These are phyloP conservation scores for Ajuga reptans DNA, from an alignment of 305 asterid species.

Conservation along the genomic window DNA sequence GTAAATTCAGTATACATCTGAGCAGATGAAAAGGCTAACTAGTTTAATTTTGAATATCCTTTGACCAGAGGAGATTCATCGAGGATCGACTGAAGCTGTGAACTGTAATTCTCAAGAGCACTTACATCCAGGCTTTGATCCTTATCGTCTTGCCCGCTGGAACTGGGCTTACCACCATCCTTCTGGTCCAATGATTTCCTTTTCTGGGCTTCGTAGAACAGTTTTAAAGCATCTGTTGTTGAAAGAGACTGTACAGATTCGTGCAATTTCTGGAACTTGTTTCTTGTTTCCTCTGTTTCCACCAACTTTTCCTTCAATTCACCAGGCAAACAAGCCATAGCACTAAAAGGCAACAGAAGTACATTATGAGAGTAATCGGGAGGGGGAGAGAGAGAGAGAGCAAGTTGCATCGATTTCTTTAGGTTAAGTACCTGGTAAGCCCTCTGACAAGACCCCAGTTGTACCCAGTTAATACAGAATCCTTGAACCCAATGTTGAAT, in stretches of 20 bases:
- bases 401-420: background rate
- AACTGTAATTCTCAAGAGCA: constrained; percentile 31
- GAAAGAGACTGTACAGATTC: constrained; percentile 45
- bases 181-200: constrained; percentile 25
- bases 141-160: constrained; percentile 14
- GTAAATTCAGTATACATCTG: background rate
- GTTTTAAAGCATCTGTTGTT: constrained; percentile 44
- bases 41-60: constrained; percentile 21
- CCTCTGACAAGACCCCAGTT: constrained; percentile 76
- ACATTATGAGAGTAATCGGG: background rate
- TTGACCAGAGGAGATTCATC: constrained; percentile 38
- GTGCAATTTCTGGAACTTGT: constrained; percentile 37
- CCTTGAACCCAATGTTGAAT: constrained; percentile 62
- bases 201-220: constrained; percentile 36
- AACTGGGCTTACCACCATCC: constrained; percentile 18
- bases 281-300: constrained; percentile 50
- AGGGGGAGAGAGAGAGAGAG: too few relatives aligned
- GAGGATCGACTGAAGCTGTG: constrained; percentile 43
- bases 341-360: constrained; percentile 28
- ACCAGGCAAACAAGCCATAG: constrained; percentile 49
- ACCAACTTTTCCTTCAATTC: constrained; percentile 50
- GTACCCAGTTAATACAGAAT: constrained; percentile 55
- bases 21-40: background rate
- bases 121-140: constrained; percentile 18
- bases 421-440: constrained; percentile 44